Base-by-base conservation (phyloP, 257 asterid genomes). In the Nicotiana undulata region DNA sequence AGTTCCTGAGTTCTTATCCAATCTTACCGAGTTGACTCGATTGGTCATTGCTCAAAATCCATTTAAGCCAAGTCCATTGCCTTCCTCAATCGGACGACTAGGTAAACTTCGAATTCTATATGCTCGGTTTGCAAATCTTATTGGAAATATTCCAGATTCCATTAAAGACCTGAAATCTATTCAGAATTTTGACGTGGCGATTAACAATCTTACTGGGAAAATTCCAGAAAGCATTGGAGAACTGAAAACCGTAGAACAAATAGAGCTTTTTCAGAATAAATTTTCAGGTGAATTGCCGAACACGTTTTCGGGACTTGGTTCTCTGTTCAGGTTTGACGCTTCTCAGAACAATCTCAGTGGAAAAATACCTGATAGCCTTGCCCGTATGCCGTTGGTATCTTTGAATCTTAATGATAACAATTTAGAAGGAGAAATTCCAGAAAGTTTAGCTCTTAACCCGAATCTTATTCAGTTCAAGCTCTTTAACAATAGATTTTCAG, bases 221-320 rank as follows among this genome's bases (percentile, higher is more conserved):
- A 88, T 94, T 58, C 98, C 98, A 3, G 89, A 64, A 13, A 86
- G 85, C 81, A 86, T 94, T 6, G 98, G 91, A 44, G 83, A 81
- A 49, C 82, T 93, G 79, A 86, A 59, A 80, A 85, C 55, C 29
- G 83, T 67, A 13, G 88, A 61, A 15, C 91, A 85, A 74, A 89
- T 94, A 32, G 96, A 94, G 80, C 70, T 94, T 22, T 94, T 11
- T 55, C 26, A 0, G 0, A 94, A 94, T 84, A 86, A 84, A 12
- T 82, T 94, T 31, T 88, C 93, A 29, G 97, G 98, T 4, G 94
- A 91, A 79, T 83, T 94, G 66, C 98, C 98, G 3, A 92, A 93
- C 46, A 20, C 81, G 9, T 94, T 94, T 84, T 80, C 85, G 44
- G 85, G 85, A 51, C 92, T 94, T 63, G 85, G 89, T 59, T 85